These are phyloP conservation scores for Phycomyces nitens DNA, from an alignment of 192 early-diverging fungal genomes.

Conservation along the genomic window DNA sequence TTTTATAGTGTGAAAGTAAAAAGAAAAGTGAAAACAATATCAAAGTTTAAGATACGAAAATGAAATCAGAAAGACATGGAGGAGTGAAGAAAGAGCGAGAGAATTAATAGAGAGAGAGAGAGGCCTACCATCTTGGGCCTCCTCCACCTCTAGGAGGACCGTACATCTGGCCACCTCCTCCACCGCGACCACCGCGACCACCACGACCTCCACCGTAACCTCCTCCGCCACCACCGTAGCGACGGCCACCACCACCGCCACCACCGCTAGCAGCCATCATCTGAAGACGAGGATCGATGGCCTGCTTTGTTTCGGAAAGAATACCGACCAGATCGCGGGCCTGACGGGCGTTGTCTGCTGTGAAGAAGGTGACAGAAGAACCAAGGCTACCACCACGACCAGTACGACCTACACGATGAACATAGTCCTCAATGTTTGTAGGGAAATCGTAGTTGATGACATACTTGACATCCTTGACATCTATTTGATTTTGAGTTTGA, in stretches of 20 bases:
- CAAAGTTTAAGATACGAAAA: no score
- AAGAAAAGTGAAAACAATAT: no score
- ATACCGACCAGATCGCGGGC: slow-evolving; percentile 84
- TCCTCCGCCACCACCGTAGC: slow-evolving; percentile 24
- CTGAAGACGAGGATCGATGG: slow-evolving; percentile 74
- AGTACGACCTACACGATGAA: slow-evolving; percentile 95
- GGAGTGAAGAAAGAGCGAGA: background rate
- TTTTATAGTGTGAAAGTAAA: no score
- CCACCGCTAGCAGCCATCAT: slow-evolving; percentile 55
- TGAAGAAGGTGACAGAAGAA: slow-evolving; percentile 93
- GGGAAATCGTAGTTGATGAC: slow-evolving; percentile 98
- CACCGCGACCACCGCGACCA: slow-evolving; percentile 30
- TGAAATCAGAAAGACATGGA: background rate
- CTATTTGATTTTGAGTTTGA: slow-evolving; percentile 35
- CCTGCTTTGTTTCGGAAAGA: slow-evolving; percentile 87
- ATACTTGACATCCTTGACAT: slow-evolving; percentile 93
- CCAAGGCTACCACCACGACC: slow-evolving; percentile 90
- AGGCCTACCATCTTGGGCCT: slow-evolving; percentile 33
- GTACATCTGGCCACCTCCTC: slow-evolving; percentile 44
- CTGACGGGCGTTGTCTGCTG: slow-evolving; percentile 77
- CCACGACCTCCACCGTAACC: slow-evolving; percentile 26
- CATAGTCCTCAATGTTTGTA: slow-evolving; percentile 84
- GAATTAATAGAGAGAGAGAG: background rate
- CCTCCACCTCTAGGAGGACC: slow-evolving; percentile 43
- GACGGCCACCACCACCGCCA: slow-evolving; percentile 31